These are phyloP conservation scores for Murraya koenigii DNA, from an alignment of 345 rosid genomes.

Conservation along the genomic window DNA sequence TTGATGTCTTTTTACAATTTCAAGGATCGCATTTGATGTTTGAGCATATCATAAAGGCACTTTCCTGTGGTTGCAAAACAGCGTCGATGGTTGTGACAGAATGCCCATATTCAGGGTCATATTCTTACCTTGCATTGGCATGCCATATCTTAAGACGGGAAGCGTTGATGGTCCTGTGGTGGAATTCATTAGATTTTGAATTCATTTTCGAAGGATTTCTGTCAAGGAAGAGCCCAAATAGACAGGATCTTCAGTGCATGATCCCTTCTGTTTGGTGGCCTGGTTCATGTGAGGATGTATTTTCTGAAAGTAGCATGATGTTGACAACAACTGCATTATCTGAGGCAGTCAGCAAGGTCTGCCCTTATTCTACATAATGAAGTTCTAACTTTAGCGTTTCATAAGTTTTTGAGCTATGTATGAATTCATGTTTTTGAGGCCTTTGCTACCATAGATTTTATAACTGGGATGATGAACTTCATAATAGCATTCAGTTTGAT, in stretches of 20 bases:
- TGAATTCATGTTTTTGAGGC: neutral
- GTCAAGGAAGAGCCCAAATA: constrained; percentile 68
- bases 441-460: neutral
- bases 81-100: constrained; percentile 61
- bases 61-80: constrained; percentile 79
- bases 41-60: constrained; percentile 64
- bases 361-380: neutral
- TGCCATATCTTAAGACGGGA: constrained; percentile 78
- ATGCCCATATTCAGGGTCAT: constrained; percentile 93
- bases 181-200: constrained; percentile 75
- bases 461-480: neutral
- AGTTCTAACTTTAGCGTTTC: neutral
- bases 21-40: constrained; percentile 54
- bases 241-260: constrained; percentile 79
- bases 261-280: constrained; percentile 99
- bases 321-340: constrained; percentile 73
- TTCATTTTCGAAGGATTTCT: constrained; percentile 81
- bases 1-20: constrained; percentile 61
- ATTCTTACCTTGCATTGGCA: constrained; percentile 79
- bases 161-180: constrained; percentile 82
- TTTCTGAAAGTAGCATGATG: constrained; percentile 75
- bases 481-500: neutral
- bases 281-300: constrained; percentile 81
- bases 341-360: constrained; percentile 79
- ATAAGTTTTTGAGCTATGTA: neutral